Base-by-base conservation (phyloP, 805 yeast species). In the Millerozyma miso region DNA sequence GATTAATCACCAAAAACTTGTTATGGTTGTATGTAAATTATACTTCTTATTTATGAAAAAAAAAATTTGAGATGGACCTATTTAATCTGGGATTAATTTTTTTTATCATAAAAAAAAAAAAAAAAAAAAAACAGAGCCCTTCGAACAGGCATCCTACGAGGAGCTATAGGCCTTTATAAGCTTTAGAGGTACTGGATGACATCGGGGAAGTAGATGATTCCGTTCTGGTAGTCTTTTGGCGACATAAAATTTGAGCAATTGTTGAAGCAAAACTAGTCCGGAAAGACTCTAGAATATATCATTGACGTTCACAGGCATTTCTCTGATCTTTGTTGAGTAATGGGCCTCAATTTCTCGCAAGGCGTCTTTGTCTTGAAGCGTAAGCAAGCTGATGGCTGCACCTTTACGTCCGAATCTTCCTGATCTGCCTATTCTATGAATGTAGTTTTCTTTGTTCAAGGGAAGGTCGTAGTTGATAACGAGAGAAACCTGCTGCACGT, bases 331-430 rank as follows among this genome's bases (percentile, higher is more conserved):
- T 44, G 83, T 83, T 44, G 83, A 76, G 73, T 86, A 86, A 74
- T 79, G 80, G 62, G 71, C 73, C 61, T 85, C 89, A 52, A 85
- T 70, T 53, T 83, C 96, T 62, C 81, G 78, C 74, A 91, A 75
- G 62, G 77, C 79, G 41, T 74, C 77, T 51, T 75, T 76, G 66
- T 93, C 98, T 40, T 83, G 83, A 52, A 73, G 75, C 44, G 97
- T 88, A 58, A 89, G 83, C 57, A 93, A 85, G 76, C 90, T 93
- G 67, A 91, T 88, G 45, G 99, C 97, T 59, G 86, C 95, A 76
- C 96, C 99, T 76, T 90, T 91, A 71, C 99, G 83, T 56, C 99
- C 99, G 74, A 91, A 91, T 65, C 99, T 83, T 51, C 98, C 99
- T 54, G 96, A 89, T 69, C 99, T 84, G 67, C 99, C 99, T 54